Conservation (phyloP, 768 basidiomycete species). For the Hygrophorus pudorinus region DNA sequence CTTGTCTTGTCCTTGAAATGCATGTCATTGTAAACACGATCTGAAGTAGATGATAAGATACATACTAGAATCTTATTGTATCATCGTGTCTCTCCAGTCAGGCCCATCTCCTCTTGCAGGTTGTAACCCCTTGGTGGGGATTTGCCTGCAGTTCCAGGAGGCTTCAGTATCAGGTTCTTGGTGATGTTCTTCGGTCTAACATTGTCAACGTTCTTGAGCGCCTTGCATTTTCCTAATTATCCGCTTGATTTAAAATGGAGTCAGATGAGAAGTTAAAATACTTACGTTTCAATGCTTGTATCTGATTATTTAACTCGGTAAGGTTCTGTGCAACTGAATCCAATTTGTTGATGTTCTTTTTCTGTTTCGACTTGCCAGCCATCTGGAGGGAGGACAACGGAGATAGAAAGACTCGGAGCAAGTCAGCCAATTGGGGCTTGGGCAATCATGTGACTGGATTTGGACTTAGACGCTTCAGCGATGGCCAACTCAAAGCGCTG, state of each 20-base stretch:
- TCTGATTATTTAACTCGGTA: background rate
- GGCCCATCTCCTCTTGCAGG: background rate
- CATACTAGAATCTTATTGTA: slow-evolving; percentile 1
- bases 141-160: background rate
- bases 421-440: too few relatives aligned
- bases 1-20: background rate
- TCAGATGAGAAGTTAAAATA: background rate
- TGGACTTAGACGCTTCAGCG: background rate
- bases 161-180: background rate
- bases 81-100: background rate
- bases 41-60: background rate
- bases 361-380: background rate
- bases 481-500: background rate
- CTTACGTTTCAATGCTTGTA: background rate
- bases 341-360: background rate
- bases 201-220: background rate
- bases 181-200: background rate
- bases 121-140: slow-evolving; percentile 1
- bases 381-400: background rate
- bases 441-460: background rate
- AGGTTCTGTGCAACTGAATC: background rate
- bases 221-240: background rate
- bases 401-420: background rate
- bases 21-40: background rate
- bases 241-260: background rate